Evolutionary conservation across 2,329 filamentous ascomycete species (phyloP), one percentile per base, ranked within the genome.

Genomic region (Neodidymelliopsis sp.): DNA sequence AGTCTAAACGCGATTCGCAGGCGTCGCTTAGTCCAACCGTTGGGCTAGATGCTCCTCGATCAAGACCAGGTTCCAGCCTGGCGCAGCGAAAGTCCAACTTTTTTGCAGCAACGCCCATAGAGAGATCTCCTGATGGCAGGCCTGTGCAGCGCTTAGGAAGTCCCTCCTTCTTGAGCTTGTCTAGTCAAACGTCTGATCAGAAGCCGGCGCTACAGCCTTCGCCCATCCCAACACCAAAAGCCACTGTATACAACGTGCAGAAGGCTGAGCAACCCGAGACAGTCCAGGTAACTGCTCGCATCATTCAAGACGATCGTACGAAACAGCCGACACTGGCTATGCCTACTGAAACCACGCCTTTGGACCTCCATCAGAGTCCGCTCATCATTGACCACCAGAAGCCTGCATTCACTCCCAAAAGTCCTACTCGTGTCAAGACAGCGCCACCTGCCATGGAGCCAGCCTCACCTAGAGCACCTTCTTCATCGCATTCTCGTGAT

Each of bases 271-370:
- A 75, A 50, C 82, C 86, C 4, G 90, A 92, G 63, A 92, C 90
- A 0, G 84, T 96, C n/a, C 92, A 91, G 34, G 91, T 96, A 9
- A 94, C 89, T 13, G 90, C 92, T 37, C 85, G 87, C 40, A 96
- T 96, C 55, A 78, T 96, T 27, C 85, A 90, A 36, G 88, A 89
- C 57, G 77, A 81, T 9, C 64, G 59, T 25, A 59, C 57, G 16
- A 63, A 59, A 50, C 65, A 64, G 47, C 67, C 66, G 13, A 58
- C 61, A n/a, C 47, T 72, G 25, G 60, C 60, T 2, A 70, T 70
- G 69, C 71, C 67, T 13, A 70, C 47, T 80, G 88, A 60, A 83
- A 85, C 59, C 74, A 81, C 38, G 10, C 65, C 70, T n/a, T 54
- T 79, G 28, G 78, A 79, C 57, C 68, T 82, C 50, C 74, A 84